Percentiles rank a stretch among this genome's conserved stretches.
Conservation (phyloP, 2,329 filamentous ascomycete genomes). For the Calonectria hongkongensis region DNA sequence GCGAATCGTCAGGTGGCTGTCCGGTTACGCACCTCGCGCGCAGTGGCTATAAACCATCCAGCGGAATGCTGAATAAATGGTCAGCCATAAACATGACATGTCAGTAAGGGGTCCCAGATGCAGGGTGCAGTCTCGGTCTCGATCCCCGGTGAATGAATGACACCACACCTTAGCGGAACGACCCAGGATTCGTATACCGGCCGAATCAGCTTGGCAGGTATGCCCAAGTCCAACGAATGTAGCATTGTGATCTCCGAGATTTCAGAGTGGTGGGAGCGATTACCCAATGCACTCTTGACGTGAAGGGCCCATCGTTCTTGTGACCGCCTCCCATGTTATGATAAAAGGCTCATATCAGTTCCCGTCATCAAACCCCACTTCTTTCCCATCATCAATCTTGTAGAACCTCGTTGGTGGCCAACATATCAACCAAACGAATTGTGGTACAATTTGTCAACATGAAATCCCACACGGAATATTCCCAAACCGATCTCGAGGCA, state of each 20-base stretch:
- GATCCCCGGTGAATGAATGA: constrained; percentile 25
- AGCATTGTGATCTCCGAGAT: constrained; percentile 21
- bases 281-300: constrained; percentile 10
- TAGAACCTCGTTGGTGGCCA: constrained; percentile 1
- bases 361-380: constrained; percentile 17
- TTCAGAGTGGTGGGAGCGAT: constrained; percentile 18
- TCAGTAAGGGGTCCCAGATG: constrained; percentile 25
- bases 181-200: constrained; percentile 12
- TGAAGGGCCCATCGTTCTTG: constrained; percentile 12
- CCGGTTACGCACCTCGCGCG: constrained; percentile 8
- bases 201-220: constrained; percentile 20
- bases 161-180: constrained; percentile 28
- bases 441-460: constrained; percentile 2
- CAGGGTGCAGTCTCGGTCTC: constrained; percentile 33
- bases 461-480: constrained; percentile 14
- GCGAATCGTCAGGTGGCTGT: constrained; percentile 26
- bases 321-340: constrained; percentile 6
- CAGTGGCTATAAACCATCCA: constrained; percentile 23
- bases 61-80: constrained; percentile 19
- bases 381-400: constrained; percentile 1
- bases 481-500: constrained; percentile 42
- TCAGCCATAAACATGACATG: constrained; percentile 33
- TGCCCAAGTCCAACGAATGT: constrained; percentile 12
- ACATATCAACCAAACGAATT: neutral
- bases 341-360: constrained; percentile 22